Evolutionary conservation across 1,284 basidiomycete species (phyloP), one percentile per base, ranked within the genome.

Genomic region (Cystobasidium sp.): DNA sequence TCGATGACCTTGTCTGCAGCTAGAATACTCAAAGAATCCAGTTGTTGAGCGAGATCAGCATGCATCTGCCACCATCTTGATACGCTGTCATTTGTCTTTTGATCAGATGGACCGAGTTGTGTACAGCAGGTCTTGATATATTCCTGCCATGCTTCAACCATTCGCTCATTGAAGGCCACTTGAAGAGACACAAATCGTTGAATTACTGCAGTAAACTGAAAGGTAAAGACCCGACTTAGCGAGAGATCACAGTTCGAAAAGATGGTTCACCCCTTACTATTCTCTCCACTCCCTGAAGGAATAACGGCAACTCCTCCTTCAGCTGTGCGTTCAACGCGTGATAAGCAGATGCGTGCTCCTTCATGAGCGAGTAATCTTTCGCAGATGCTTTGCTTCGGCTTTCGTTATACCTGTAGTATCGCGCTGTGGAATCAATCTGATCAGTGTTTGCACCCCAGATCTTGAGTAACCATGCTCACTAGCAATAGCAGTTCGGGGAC

Each of bases 281-380:
- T 24, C 22, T 58, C 8, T 73, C 63, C 7, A 72, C 55, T 24
- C 51, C 53, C 8, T 44, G 7, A 14, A 75, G 31, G 51, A 75
- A 75, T 5, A 47, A 16, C 8, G 83, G 83, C 22, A 84, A 77
- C 72, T 84, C 83, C 52, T 83, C 80, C 69, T 82, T 77, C 31
- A 84, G 81, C 75, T 83, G 82, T 1, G 78, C 75, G 59, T 83
- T 81, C 18, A 84, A 76, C 12, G 82, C 80, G 47, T 81, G 68
- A 68, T 82, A 84, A 81, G 83, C 68, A 82, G 81, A 14, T 76
- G 78, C 67, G 81, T 80, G 51, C 81, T 80, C 52, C 80, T 81
- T 71, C 81, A 80, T 14, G 14, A 82, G 80, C 72, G 82, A 82
- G 24, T 81, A 20, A 79, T 76, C 10, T 77, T 76, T 9, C 79